Base-by-base conservation (phyloP, 257 asterid genomes). In the Solanum raphanifolium region DNA sequence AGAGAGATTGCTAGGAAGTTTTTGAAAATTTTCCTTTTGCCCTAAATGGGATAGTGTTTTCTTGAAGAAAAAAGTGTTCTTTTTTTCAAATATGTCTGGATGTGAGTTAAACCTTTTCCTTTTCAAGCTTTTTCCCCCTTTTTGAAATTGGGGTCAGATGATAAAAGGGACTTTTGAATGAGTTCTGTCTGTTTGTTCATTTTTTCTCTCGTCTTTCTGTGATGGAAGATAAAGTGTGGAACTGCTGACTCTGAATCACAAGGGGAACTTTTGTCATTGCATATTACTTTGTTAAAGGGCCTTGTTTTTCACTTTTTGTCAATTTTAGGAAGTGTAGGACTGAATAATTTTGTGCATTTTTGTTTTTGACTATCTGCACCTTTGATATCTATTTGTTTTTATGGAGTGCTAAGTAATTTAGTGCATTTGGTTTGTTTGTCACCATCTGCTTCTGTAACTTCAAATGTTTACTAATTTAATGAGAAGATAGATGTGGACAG, bases 401-500 rank as follows among this genome's bases (percentile, higher is more conserved):
- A 35, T 74, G 9, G 83, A 21, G 31, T 74, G 52, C 83, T 74
- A 20, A 35, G 48, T 73, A 73, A 35, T 35, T 35, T 35, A 35
- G 52, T 74, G 83, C 83, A 74, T 48, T 46, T 82, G 29, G 69
- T 52, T 48, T 82, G 69, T 82, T 20, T 48, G 69, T 16, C 27
- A 48, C 31, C 31, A 36, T 23, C 52, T 74, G 83, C 52, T 74
- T 74, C 52, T 74, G 83, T 74, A 5, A 35, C 20, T 36, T 36
- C 18, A 35, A 74, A 35, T 74, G 85, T 29, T 27, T 7, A 13
- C 25, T 73, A 21, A 29, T 86, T 65, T 31, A 86, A 48, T 86
- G 46, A 88, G 36, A 34, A 84, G 85, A 83, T 71, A 83, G 86
- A 81, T 73, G 87, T 69, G 83, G 46, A 87, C 35, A 65, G 12